phyloP scores from a whole-genome alignment of 2,329 filamentous ascomycete species.

The Hansfordia pulvinata region DNA sequence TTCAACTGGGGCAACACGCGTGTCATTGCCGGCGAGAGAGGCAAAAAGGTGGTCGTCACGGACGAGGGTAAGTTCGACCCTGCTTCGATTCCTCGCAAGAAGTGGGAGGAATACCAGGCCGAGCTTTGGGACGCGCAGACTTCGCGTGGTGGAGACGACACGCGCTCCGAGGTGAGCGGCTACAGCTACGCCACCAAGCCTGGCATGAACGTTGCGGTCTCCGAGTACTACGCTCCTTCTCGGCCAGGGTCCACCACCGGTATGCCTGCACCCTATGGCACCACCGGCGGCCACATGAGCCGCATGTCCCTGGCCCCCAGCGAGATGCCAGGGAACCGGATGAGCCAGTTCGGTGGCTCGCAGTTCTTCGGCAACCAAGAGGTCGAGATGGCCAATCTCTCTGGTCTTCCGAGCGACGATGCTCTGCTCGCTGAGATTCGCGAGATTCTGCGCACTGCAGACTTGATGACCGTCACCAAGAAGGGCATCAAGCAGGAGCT shows the following conservation, averaged over 20 bases:
- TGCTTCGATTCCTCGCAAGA: constrained; percentile 84
- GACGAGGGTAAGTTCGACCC: constrained; percentile 99
- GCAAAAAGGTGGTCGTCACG: constrained; percentile 81
- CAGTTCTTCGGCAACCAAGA: constrained; percentile 45
- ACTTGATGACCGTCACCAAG: constrained; percentile 97
- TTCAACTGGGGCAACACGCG: constrained; percentile 99
- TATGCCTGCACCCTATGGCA: constrained; percentile 28
- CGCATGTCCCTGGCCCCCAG: constrained; percentile 72
- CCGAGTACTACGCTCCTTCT: constrained; percentile 54
- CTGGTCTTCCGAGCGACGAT: constrained; percentile 74
- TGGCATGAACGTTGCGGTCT: constrained; percentile 35
- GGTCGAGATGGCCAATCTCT: constrained; percentile 64
- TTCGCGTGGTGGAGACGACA: constrained; percentile 66
- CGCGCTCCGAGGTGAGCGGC: constrained; percentile 78
- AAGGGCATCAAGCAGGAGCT: constrained; percentile 93
- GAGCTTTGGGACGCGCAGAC: constrained; percentile 95
- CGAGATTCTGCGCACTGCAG: constrained; percentile 80
- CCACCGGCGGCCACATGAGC: constrained; percentile 36
- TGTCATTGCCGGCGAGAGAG: constrained; percentile 87
- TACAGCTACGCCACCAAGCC: constrained; percentile 88
- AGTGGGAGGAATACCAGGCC: constrained; percentile 97
- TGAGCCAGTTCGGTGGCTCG: constrained; percentile 47
- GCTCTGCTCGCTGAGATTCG: constrained; percentile 85
- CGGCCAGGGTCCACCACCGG: constrained; percentile 42
- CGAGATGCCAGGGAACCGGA: constrained; percentile 45